phyloP scores from a whole-genome alignment of 1,139 yeast species.

The Pichia sp. region DNA sequence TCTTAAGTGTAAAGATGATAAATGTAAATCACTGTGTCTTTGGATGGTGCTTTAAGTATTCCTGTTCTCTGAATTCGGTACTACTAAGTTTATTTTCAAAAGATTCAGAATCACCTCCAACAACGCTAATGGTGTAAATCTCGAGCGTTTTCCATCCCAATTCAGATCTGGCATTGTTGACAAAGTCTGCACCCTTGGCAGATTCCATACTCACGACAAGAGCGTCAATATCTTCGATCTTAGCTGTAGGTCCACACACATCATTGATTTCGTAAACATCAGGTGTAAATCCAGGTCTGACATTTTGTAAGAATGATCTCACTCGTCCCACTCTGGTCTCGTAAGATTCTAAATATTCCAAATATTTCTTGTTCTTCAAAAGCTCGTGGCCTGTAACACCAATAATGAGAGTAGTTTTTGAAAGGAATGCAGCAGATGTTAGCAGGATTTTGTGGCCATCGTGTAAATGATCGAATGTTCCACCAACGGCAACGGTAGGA shows the following conservation, averaged over 20 bases:
- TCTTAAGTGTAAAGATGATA: no score
- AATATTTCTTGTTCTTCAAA: constrained; percentile 70
- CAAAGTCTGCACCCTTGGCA: constrained; percentile 64
- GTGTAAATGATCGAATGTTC: constrained; percentile 96
- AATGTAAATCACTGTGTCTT: no score
- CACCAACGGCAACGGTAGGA: constrained; percentile 68
- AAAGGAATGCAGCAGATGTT: constrained; percentile 66
- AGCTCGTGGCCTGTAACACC: constrained; percentile 86
- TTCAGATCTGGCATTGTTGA: constrained; percentile 62
- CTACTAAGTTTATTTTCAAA: constrained; percentile 84
- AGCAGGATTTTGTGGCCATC: constrained; percentile 91
- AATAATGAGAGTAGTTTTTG: constrained; percentile 56
- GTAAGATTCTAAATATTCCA: constrained; percentile 62
- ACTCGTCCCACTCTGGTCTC: constrained; percentile 50
- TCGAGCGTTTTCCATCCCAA: constrained; percentile 54
- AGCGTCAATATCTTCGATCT: constrained; percentile 70
- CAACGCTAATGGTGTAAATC: constrained; percentile 63
- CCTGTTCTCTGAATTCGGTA: constrained; percentile 48
- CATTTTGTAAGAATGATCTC: constrained; percentile 43
- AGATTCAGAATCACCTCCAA: constrained; percentile 56
- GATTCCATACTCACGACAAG: constrained; percentile 84
- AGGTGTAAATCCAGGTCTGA: constrained; percentile 41
- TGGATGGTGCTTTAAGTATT: constrained; percentile 20
- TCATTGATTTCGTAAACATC: constrained; percentile 68
- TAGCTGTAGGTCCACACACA: constrained; percentile 93